Percentiles rank a stretch among this genome's conserved stretches.
Conservation (phyloP, 1,139 yeast genomes). For the Lodderomyces pseudojiufengensis region DNA sequence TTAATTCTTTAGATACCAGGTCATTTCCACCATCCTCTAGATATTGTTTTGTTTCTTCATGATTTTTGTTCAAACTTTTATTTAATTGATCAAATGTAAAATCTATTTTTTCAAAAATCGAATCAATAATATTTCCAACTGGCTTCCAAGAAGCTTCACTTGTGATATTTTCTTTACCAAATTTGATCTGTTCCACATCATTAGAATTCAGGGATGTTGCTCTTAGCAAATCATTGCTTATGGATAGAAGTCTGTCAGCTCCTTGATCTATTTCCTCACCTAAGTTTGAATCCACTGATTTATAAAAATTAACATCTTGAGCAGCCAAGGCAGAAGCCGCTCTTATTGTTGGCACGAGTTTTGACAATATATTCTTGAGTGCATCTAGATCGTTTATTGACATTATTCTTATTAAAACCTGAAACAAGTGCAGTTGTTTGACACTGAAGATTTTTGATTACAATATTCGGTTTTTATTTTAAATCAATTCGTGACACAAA, state of each 20-base stretch:
- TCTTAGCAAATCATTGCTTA: slow-evolving; percentile 52
- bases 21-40: slow-evolving; percentile 13
- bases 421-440: too few species aligned
- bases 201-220: slow-evolving; percentile 22
- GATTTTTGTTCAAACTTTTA: slow-evolving; percentile 1
- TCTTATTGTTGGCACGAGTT: slow-evolving; percentile 56
- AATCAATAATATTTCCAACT: slow-evolving; percentile 62
- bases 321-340: slow-evolving; percentile 71
- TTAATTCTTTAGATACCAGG: slow-evolving; percentile 17
- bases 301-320: slow-evolving; percentile 75
- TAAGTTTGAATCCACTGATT: slow-evolving; percentile 58
- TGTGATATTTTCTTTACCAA: slow-evolving; percentile 35
- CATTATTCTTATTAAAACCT: slow-evolving; percentile 5
- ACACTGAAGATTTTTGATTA: too few species aligned
- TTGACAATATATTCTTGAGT: slow-evolving; percentile 32
- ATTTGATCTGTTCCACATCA: slow-evolving; percentile 20
- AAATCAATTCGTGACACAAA: too few species aligned
- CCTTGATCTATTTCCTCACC: slow-evolving; percentile 40
- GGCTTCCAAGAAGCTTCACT: slow-evolving; percentile 53
- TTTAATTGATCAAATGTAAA: slow-evolving; percentile 49
- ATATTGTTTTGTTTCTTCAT: slow-evolving; percentile 9
- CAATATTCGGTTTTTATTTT: too few species aligned
- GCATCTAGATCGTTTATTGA: slow-evolving; percentile 10
- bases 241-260: slow-evolving; percentile 42
- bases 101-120: slow-evolving; percentile 69